These are phyloP conservation scores for Myxozyma geophila DNA, from an alignment of 805 yeast species.

Conservation along the genomic window DNA sequence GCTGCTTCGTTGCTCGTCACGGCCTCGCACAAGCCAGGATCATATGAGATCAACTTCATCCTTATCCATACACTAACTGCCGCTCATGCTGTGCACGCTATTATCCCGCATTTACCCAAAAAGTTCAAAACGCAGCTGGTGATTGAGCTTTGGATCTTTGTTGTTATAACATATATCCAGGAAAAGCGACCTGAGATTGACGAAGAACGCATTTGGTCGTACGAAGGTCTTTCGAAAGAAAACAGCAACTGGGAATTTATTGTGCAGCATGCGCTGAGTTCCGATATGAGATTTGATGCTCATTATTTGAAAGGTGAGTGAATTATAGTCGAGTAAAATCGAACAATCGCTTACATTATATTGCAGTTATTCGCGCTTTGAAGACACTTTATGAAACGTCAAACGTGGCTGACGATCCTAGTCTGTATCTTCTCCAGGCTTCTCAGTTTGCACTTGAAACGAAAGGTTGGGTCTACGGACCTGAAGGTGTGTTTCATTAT, in stretches of 20 bases:
- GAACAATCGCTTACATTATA: background rate
- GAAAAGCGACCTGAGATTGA: slow-evolving; percentile 22
- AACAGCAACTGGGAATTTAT: slow-evolving; percentile 32
- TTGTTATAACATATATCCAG: slow-evolving; percentile 27
- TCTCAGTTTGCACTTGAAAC: slow-evolving; percentile 22
- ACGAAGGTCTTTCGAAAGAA: slow-evolving; percentile 21
- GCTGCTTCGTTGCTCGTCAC: slow-evolving; percentile 37
- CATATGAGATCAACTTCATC: slow-evolving; percentile 40
- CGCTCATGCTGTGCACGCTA: slow-evolving; percentile 38
- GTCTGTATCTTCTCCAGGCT: slow-evolving; percentile 18
- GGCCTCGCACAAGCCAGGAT: slow-evolving; percentile 36
- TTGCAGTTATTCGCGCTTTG: slow-evolving; percentile 25
- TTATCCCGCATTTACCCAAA: slow-evolving; percentile 23
- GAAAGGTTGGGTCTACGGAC: slow-evolving; percentile 6
- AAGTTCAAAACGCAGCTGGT: slow-evolving; percentile 19
- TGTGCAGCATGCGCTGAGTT: slow-evolving; percentile 23
- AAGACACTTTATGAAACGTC: slow-evolving; percentile 19
- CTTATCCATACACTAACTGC: slow-evolving; percentile 43
- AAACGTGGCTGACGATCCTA: background rate
- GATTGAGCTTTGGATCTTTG: slow-evolving; percentile 31
- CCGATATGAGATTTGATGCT: slow-evolving; percentile 23
- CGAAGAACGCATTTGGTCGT: slow-evolving; percentile 2
- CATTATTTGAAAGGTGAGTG: slow-evolving; percentile 36
- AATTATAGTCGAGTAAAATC: background rate
- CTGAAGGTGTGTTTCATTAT: background rate